Conservation (phyloP, 2,329 filamentous ascomycete genomes). For the Cladosporium cucumerinum region DNA sequence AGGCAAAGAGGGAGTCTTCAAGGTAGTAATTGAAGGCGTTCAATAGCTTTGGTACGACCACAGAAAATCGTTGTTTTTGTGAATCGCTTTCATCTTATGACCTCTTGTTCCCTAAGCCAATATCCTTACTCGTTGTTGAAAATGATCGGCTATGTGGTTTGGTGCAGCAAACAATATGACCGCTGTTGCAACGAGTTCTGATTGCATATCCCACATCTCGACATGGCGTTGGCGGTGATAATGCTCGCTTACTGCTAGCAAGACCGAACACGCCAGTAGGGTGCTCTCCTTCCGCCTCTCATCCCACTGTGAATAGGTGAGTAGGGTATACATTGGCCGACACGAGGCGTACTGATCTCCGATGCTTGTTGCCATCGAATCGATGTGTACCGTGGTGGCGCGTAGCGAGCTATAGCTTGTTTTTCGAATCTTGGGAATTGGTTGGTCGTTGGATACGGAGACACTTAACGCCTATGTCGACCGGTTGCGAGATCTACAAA, state of each 20-base stretch:
- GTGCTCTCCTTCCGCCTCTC: not conserved
- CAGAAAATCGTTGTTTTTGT: not conserved
- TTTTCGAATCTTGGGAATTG: not conserved
- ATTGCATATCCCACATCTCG: too few relatives aligned
- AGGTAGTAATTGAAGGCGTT: conserved; percentile 45
- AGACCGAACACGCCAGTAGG: not conserved
- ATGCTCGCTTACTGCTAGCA: not conserved
- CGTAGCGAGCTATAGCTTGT: not conserved
- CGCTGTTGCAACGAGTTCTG: too few relatives aligned
- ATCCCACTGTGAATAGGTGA: not conserved
- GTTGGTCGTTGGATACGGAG: not conserved
- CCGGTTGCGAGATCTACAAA: not conserved
- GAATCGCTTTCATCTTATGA: too few relatives aligned
- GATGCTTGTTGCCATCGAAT: not conserved
- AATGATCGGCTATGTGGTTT: too few relatives aligned
- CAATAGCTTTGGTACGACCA: conserved; percentile 16
- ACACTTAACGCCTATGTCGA: not conserved
- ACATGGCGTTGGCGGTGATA: too few relatives aligned
- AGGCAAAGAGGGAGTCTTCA: conserved; percentile 38
- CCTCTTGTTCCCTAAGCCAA: too few relatives aligned
- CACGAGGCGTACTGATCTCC: not conserved
- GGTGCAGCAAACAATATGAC: too few relatives aligned
- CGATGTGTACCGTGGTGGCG: not conserved
- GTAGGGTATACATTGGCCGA: not conserved
- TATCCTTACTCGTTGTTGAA: too few relatives aligned